Percentiles rank a stretch among this genome's conserved stretches.
Conservation (phyloP, 2,329 filamentous ascomycete species). For the Penicillium aurantiogriseum region DNA sequence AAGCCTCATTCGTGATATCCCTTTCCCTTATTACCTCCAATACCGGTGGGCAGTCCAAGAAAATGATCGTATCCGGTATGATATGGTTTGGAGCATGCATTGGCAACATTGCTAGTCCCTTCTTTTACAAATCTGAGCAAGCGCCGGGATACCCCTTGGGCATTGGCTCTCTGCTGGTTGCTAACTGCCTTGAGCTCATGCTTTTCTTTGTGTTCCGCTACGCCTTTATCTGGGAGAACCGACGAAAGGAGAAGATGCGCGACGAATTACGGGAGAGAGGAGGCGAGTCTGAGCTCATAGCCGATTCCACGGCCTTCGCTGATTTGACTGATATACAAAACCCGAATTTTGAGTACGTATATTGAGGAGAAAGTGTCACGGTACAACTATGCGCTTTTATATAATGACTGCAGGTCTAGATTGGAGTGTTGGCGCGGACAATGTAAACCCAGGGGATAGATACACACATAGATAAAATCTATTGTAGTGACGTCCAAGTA, state of each 20-base stretch:
- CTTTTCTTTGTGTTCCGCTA: not conserved
- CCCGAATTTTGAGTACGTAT: not conserved
- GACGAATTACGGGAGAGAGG: conserved; percentile 8
- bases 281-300: not conserved
- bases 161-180: not conserved
- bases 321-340: not conserved
- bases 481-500: too few species aligned
- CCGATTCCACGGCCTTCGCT: not conserved
- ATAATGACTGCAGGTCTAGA: too few species aligned
- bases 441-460: not conserved
- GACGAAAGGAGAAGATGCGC: not conserved
- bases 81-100: conserved; percentile 28
- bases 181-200: not conserved
- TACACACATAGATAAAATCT: not conserved
- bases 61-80: conserved; percentile 27
- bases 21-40: conserved; percentile 32
- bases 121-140: conserved; percentile 14
- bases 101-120: conserved; percentile 26
- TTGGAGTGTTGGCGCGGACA: too few species aligned
- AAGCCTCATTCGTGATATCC: conserved; percentile 34
- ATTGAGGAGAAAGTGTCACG: not conserved
- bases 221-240: not conserved
- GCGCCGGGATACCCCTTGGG: conserved; percentile 19
- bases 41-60: conserved; percentile 31
- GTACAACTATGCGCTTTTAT: too few species aligned